Evolutionary conservation across 2,329 filamentous ascomycete species (phyloP).

Genomic region (Ilyonectria destructans): DNA sequence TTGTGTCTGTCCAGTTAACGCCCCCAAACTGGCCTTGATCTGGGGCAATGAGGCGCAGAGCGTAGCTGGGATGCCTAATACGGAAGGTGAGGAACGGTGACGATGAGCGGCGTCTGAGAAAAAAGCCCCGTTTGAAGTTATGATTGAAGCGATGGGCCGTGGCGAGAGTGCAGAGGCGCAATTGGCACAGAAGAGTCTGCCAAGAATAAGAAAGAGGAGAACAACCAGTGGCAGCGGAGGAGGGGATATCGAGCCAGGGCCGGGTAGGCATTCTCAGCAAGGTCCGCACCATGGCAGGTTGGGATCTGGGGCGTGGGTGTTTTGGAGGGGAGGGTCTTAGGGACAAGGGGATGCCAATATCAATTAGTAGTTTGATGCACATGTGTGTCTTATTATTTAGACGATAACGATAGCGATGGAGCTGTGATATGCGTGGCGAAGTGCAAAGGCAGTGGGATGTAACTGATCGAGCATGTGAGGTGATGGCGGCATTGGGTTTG

Average conservation of each 20-base stretch:
- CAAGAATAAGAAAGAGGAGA: slow-evolving; percentile 7
- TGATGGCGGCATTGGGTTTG: slow-evolving; percentile 15
- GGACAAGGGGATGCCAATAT: slow-evolving; percentile 7
- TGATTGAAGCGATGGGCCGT: slow-evolving; percentile 2
- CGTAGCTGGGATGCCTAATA: slow-evolving; percentile 14
- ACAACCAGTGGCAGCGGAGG: not conserved
- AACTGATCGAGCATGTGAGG: not conserved
- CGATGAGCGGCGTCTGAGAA: not conserved
- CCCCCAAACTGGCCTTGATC: not conserved
- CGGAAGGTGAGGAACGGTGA: slow-evolving; percentile 16
- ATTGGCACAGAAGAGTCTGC: slow-evolving; percentile 1
- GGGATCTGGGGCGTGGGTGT: not conserved
- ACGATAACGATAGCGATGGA: slow-evolving; percentile 11
- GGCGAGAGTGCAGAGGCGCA: not conserved
- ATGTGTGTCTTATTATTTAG: slow-evolving; percentile 14
- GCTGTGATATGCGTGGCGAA: slow-evolving; percentile 8
- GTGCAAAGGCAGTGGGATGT: not conserved
- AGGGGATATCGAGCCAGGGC: slow-evolving; percentile 1
- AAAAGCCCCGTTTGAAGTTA: slow-evolving; percentile 12
- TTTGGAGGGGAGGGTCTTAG: slow-evolving; percentile 2
- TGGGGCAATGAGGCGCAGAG: not conserved
- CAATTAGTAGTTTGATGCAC: slow-evolving; percentile 1
- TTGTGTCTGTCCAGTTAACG: not conserved
- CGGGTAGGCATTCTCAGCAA: not conserved
- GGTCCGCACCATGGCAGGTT: not conserved